Conservation (phyloP, 2,329 filamentous ascomycete species). For the Aspergillus hiratsukae region DNA sequence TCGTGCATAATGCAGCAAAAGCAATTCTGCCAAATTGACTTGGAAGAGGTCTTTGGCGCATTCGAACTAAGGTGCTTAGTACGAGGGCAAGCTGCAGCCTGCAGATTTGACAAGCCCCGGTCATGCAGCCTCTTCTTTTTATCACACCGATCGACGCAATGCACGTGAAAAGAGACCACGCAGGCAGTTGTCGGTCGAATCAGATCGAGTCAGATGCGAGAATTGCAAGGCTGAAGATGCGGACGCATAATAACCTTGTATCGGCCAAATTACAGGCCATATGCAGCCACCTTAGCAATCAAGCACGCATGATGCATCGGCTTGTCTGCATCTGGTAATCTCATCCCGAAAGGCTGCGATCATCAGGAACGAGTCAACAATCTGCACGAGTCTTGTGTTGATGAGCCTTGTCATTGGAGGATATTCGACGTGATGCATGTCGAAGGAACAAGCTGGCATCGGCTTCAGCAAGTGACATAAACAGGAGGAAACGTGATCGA, state of each 20-base stretch:
- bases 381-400: not conserved
- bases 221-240: not conserved
- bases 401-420: not conserved
- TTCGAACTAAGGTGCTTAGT: not conserved
- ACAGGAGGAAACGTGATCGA: not conserved
- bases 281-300: not conserved
- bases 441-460: not conserved
- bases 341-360: not conserved
- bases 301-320: not conserved
- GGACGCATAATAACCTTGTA: not conserved
- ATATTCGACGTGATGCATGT: not conserved
- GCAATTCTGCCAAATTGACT: not conserved
- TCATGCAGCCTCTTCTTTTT: not conserved
- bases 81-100: not conserved
- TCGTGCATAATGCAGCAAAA: not conserved
- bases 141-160: not conserved
- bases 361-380: not conserved
- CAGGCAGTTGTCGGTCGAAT: not conserved
- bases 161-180: not conserved
- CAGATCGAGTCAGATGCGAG: not conserved
- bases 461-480: not conserved
- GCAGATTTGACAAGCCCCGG: not conserved
- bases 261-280: not conserved
- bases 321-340: not conserved
- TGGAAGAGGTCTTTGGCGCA: not conserved